These are phyloP conservation scores for Lipomyces sp. DNA, from an alignment of 805 yeast genomes.

Conservation along the genomic window DNA sequence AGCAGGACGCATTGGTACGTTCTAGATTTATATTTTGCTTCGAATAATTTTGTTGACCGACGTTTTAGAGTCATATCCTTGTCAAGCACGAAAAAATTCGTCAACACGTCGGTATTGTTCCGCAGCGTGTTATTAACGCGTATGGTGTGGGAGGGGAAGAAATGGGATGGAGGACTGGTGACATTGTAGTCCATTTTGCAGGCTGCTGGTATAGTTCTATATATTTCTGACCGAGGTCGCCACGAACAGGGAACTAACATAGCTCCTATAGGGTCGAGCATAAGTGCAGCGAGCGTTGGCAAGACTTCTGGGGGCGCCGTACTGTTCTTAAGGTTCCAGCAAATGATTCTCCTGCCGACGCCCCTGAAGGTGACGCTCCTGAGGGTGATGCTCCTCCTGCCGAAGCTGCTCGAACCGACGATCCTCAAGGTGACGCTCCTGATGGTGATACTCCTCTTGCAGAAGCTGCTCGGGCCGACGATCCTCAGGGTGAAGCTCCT, in stretches of 20 bases:
- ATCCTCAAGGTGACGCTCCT: too few relatives aligned
- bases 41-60: not conserved
- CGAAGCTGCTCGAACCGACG: too few relatives aligned
- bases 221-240: not conserved
- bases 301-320: slow-evolving; percentile 29
- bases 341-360: not conserved
- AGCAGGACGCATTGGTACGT: slow-evolving; percentile 69
- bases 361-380: too few relatives aligned
- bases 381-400: too few relatives aligned
- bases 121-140: slow-evolving; percentile 36
- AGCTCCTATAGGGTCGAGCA: slow-evolving; percentile 13
- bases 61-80: slow-evolving; percentile 55
- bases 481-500: too few relatives aligned
- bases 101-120: slow-evolving; percentile 35
- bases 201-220: slow-evolving; percentile 34
- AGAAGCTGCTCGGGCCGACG: too few relatives aligned
- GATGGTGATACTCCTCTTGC: too few relatives aligned
- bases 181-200: slow-evolving; percentile 38
- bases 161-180: slow-evolving; percentile 37
- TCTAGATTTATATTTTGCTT: slow-evolving; percentile 38
- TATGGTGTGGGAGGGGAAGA: slow-evolving; percentile 27
- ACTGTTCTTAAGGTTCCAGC: not conserved
- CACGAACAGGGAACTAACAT: not conserved
- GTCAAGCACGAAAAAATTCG: slow-evolving; percentile 28
- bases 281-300: slow-evolving; percentile 30